Base-by-base conservation (phyloP, 2,329 filamentous ascomycete species). In the Aspergillus luchuensis region DNA sequence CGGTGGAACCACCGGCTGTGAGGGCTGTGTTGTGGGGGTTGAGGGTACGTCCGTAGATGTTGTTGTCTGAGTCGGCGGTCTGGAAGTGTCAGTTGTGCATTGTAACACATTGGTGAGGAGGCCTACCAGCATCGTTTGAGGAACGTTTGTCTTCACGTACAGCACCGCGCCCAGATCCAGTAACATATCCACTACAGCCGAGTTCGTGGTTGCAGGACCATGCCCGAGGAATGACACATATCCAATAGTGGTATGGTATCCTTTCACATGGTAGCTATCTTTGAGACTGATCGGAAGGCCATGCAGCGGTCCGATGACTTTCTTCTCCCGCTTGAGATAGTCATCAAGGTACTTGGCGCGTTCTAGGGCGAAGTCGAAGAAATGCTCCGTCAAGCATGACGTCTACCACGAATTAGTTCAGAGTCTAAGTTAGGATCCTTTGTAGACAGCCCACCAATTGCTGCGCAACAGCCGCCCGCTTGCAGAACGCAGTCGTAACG, bases 211-310 rank as follows among this genome's bases (percentile, higher is more conserved):
- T 1, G 60, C 63, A 1, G 57, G 57, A 4, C 45, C 56, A 30
- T 49, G 48, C 8, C 66, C 57, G 4, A 72, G 56, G 28, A 69
- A 68, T 2, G 64, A 65, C 0, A 65, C 57, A 38, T 64, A 68
- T 3, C 68, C 69, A 8, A 72, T 38, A 0, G 69, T 71, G 7
- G 62, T 58, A 8, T 69, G 60, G 17, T 66, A 15, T 0, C 69
- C 70, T 36, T 69, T 57, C 4, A 71, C 47, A 41, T 58, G 62
- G 50, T 71, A 71, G 56, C 64, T 66, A 38, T 74, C 74, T 57
- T 77, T 80, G 19, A 79, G 43, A 39, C 72, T 74, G 23, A 80
- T 68, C 0, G 77, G 77, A 0, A 79, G 61, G 0, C 77, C 77
- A 60, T 80, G 78, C 2, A 79, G 60, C 1, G 78, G 77, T 0